Evolutionary conservation across 208 protist genomes (phyloP).

Genomic region (Crithidia expoeki): DNA sequence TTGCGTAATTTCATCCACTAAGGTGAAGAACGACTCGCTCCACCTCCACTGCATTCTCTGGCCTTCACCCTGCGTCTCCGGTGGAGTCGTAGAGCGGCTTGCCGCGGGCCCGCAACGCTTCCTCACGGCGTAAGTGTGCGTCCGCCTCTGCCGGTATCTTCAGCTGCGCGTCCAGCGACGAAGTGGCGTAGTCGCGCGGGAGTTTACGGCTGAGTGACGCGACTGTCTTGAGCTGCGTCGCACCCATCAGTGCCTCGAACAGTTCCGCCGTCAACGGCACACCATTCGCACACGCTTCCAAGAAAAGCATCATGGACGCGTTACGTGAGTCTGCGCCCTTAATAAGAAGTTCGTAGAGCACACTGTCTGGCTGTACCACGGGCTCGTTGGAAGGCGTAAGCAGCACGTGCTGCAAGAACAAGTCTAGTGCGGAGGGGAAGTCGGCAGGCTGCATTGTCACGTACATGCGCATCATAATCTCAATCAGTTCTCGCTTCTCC

Average conservation of each 20-base stretch:
- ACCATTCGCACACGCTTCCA: constrained; percentile 79
- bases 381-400: constrained; percentile 55
- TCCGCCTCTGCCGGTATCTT: constrained; percentile 79
- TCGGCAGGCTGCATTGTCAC: constrained; percentile 68
- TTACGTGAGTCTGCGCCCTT: constrained; percentile 76
- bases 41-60: not conserved
- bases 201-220: constrained; percentile 68
- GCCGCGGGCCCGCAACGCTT: constrained; percentile 68
- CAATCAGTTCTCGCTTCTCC: constrained; percentile 81
- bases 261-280: constrained; percentile 58
- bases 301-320: constrained; percentile 85
- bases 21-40: not conserved
- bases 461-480: constrained; percentile 92
- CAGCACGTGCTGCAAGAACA: constrained; percentile 80
- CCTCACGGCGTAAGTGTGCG: constrained; percentile 82
- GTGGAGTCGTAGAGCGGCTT: constrained; percentile 83
- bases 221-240: constrained; percentile 51
- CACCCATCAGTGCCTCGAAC: constrained; percentile 67
- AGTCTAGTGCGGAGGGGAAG: constrained; percentile 60
- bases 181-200: constrained; percentile 78
- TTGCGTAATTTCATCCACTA: no score
- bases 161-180: constrained; percentile 71
- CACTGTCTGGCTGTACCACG: constrained; percentile 39
- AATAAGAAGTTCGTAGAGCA: constrained; percentile 77
- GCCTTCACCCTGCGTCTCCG: constrained; percentile 59